Conservation (phyloP, 148 eudicot species). For the Rhododendron griersonianum region DNA sequence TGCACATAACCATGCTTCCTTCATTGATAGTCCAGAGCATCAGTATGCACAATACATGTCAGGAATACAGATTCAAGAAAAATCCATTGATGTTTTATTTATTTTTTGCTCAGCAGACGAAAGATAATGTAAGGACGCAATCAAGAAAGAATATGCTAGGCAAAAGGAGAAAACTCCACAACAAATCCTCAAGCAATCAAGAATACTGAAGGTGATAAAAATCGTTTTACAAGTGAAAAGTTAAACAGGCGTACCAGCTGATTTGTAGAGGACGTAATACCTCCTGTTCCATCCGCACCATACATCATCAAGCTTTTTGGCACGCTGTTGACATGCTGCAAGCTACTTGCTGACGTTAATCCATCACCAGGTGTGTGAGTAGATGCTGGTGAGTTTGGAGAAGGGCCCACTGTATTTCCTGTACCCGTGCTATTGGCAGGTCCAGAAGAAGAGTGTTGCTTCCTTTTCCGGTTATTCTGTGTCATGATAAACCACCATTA, state of each 20-base stretch:
- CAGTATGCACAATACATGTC: neutral
- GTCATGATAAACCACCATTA: neutral
- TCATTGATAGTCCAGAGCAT: no score
- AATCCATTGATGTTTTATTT: neutral
- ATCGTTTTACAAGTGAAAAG: neutral
- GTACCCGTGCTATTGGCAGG: slow-evolving; percentile 99
- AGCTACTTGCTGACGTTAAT: slow-evolving; percentile 55
- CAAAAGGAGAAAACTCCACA: neutral
- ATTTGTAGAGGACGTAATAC: slow-evolving; percentile 89
- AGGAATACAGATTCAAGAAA: neutral
- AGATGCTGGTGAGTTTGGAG: slow-evolving; percentile 92
- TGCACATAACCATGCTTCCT: no score
- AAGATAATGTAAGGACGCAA: neutral
- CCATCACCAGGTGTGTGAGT: slow-evolving; percentile 98
- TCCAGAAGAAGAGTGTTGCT: slow-evolving; percentile 94
- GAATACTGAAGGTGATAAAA: neutral
- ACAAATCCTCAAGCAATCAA: neutral
- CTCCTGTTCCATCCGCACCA: slow-evolving; percentile 82
- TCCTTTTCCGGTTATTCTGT: slow-evolving; percentile 85
- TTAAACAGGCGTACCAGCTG: slow-evolving; percentile 67
- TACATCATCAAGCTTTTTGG: slow-evolving; percentile 84
- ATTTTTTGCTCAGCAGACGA: neutral
- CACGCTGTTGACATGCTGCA: slow-evolving; percentile 73
- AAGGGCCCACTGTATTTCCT: slow-evolving; percentile 92
- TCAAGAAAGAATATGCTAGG: neutral